Conservation (phyloP, 352 stramenopile species). For the Aphanomyces invadans region DNA sequence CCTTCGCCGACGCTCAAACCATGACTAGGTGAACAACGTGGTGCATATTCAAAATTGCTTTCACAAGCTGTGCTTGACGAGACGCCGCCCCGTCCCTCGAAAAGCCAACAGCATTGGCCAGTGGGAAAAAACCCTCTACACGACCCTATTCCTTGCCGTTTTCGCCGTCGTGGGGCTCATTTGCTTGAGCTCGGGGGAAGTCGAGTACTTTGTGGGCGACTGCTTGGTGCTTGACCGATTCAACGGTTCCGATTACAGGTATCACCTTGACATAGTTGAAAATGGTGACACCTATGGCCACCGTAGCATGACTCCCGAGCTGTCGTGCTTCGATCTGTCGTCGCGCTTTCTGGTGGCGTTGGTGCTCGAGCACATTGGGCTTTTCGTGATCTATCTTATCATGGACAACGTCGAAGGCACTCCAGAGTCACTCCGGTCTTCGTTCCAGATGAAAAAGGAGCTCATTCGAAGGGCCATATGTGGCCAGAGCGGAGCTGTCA, state of each 20-base stretch:
- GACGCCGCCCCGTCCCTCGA: slow-evolving; percentile 57
- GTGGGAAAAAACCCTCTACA: slow-evolving; percentile 83
- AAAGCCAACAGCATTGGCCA: slow-evolving; percentile 81
- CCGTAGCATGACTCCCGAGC: slow-evolving; percentile 70
- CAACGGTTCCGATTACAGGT: slow-evolving; percentile 78
- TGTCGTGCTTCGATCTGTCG: slow-evolving; percentile 64
- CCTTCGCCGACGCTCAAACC: no score
- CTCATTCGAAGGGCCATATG: slow-evolving; percentile 79
- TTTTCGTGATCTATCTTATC: slow-evolving; percentile 68
- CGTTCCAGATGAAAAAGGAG: slow-evolving; percentile 80
- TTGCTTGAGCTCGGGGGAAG: slow-evolving; percentile 72
- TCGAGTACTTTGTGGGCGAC: slow-evolving; percentile 75
- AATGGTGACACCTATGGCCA: background rate
- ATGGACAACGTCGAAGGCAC: slow-evolving; percentile 79
- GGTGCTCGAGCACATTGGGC: slow-evolving; percentile 60
- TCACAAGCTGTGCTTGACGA: slow-evolving; percentile 68
- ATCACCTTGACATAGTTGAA: slow-evolving; percentile 13
- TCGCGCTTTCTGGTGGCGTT: slow-evolving; percentile 74
- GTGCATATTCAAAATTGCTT: slow-evolving; percentile 81
- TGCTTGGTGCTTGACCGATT: slow-evolving; percentile 66
- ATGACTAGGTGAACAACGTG: slow-evolving; percentile 50
- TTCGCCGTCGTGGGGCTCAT: slow-evolving; percentile 80
- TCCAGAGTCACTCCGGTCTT: slow-evolving; percentile 59
- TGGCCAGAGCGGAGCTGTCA: slow-evolving; percentile 30
- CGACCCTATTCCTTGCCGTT: slow-evolving; percentile 69